Base-by-base conservation (phyloP, 768 basidiomycete genomes). In the Lenzites betulinus region DNA sequence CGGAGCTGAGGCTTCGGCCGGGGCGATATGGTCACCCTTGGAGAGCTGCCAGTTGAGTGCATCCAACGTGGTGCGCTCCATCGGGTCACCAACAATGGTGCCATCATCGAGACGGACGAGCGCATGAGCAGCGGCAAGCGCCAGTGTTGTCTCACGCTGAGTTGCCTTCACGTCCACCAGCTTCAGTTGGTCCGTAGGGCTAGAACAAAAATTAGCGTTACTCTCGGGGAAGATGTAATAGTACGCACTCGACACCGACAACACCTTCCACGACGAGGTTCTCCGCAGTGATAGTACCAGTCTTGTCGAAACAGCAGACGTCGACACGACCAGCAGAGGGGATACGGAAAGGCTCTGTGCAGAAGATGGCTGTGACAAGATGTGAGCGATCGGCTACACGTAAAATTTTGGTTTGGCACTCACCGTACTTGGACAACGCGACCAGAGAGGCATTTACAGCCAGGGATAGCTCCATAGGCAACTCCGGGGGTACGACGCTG, bases 261-360 rank as follows among this genome's bases (percentile, higher is more conserved):
- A 99, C 83, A 54, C 97, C 97, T 71, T 99, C 95, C 1, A 98
- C 81, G 8, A 98, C 94, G 13, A 98, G 77, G 71, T 95, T 89
- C 73, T 98, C 95, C 0, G 93, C 93, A 0, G 97, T 99, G 66
- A 99, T 98, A 0, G 97, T 98, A 23, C 96, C 97, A 0, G 97
- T 99, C 81, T 99, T 99, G 76, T 99, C 97, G 67, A 99, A 98
- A 75, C 97, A 98, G 75, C 97, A 99, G 16, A 98, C 90, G 67
- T 99, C 97, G 2, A 98, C 95, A 22, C 94, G 85, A 6, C 97
- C 97, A 6, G 97, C 97, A 62, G 79, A 92, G 0, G 97, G 95
- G 62, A 98, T 99, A 22, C 97, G 86, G 85, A 99, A 98, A 1
- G 97, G 97, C 69, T 99, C 97, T 18, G 97, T 99, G 72, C 97